A percentile compares a stretch with the other conserved stretches of the same genome.
phyloP scores from a whole-genome alignment of 1,139 yeast species.

The Yamadazyma conglobata region DNA sequence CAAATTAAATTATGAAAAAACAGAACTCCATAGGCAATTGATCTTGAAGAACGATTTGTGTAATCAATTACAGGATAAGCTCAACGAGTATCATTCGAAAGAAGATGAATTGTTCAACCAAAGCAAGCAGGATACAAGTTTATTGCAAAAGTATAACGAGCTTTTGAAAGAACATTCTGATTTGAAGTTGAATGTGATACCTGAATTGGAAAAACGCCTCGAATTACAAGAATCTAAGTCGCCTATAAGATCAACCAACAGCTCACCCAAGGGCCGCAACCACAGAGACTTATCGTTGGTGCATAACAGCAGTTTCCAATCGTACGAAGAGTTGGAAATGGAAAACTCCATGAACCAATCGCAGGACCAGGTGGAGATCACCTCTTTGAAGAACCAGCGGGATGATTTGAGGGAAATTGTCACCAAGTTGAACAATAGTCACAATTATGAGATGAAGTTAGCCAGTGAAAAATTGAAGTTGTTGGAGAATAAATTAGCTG shows the following conservation, averaged over 20 bases:
- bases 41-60: constrained; percentile 47
- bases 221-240: constrained; percentile 3
- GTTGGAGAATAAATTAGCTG: constrained; percentile 38
- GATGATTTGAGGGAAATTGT: constrained; percentile 59
- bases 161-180: constrained; percentile 41
- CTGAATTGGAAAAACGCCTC: constrained; percentile 36
- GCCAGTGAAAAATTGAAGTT: constrained; percentile 43
- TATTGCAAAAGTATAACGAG: constrained; percentile 37
- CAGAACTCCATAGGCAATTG: constrained; percentile 47
- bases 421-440: constrained; percentile 33
- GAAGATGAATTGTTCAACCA: constrained; percentile 11
- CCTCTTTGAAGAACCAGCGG: constrained; percentile 46
- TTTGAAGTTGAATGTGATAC: constrained; percentile 39
- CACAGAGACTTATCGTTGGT: constrained; percentile 21
- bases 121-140: constrained; percentile 15
- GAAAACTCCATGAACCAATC: constrained; percentile 18
- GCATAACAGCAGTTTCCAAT: constrained; percentile 9
- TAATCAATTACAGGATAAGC: constrained; percentile 39
- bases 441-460: constrained; percentile 33
- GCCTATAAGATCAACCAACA: constrained; percentile 5
- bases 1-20: constrained; percentile 55
- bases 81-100: constrained; percentile 28
- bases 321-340: constrained; percentile 11
- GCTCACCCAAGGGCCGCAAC: constrained; percentile 4
- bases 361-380: constrained; percentile 30